Conservation (phyloP, 345 rosid genomes). For the Sisymbrium altissimum region DNA sequence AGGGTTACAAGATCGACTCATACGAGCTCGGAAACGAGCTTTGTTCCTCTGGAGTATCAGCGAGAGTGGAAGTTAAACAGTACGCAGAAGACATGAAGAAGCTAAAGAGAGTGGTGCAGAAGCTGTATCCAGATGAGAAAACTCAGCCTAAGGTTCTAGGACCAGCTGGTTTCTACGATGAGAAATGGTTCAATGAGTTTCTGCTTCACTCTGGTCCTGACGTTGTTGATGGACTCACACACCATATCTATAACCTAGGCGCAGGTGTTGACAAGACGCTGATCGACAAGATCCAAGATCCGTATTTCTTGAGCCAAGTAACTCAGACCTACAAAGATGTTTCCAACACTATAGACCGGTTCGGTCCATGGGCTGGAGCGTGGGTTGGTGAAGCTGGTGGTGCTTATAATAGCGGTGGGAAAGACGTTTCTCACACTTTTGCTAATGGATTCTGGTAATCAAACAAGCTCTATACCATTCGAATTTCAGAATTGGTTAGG, state of each 20-base stretch:
- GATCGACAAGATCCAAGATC: constrained; percentile 51
- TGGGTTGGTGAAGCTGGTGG: constrained; percentile 79
- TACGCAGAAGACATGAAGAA: too few species aligned
- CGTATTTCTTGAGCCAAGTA: constrained; percentile 39
- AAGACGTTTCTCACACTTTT: constrained; percentile 55
- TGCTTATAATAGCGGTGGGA: constrained; percentile 68
- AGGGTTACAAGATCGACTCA: too few species aligned
- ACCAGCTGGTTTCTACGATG: constrained; percentile 59
- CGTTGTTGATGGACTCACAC: constrained; percentile 49
- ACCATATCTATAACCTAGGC: constrained; percentile 67
- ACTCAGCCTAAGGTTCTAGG: constrained; percentile 48
- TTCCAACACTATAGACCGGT: constrained; percentile 6
- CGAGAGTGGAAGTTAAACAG: too few species aligned
- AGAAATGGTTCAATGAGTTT: constrained; percentile 47
- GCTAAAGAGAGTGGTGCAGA: too few species aligned
- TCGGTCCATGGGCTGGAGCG: constrained; percentile 49
- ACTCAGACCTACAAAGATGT: constrained; percentile 48
- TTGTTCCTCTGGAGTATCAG: too few species aligned
- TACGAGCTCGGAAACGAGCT: too few species aligned
- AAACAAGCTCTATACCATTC: neutral
- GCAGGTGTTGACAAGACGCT: constrained; percentile 47
- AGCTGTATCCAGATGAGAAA: neutral
- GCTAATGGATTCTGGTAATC: constrained; percentile 57
- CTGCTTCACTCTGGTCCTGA: constrained; percentile 41
- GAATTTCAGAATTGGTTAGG: neutral